Base-by-base conservation (phyloP, 1,284 basidiomycete species). In the Cryptococcus sp. region DNA sequence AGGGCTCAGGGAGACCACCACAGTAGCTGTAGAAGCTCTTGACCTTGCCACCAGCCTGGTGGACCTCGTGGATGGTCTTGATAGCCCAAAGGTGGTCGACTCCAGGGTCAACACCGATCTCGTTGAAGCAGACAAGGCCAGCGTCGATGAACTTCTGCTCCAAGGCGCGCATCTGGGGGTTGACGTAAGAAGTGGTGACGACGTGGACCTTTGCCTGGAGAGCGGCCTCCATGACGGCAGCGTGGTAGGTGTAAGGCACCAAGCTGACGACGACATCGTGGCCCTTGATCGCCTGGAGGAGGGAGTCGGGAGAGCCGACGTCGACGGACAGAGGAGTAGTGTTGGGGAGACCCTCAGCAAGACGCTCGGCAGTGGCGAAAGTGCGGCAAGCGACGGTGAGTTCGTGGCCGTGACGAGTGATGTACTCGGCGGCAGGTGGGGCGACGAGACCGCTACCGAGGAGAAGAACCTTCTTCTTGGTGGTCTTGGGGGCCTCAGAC, bases 381-480 rank as follows among this genome's bases (percentile, higher is more conserved):
- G 90, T 94, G 57, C 93, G 88, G 81, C 91, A 96, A 44, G 89
- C 93, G 38, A 68, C 95, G 42, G 92, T 95, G 70, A 99, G 83
- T 59, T 85, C 78, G 82, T 97, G 97, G 58, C 86, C 84, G 45
- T 89, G 87, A 49, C 92, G 87, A 52, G 89, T 85, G 67, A 99
- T 83, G 80, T 97, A 99, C 78, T 98, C 92, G 10, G 93, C 95
- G 60, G 89, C 90, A 42, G 95, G 95, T 19, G 88, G 85, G 8
- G 96, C 94, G 62, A 99, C 95, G 73, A 93, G 96, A 57, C 95
- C 95, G 61, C 90, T 92, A 53, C 95, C 96, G 54, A 99, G 87
- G 27, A 99, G 84, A 44, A 99, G 85, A 40, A 99, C 83, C 82
- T 91, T 96, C 79, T 85, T 84, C 64, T 78, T 74, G 61, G 74